Conservation (phyloP, 1,284 basidiomycete species). For the Cutaneotrichosporon sp. region DNA sequence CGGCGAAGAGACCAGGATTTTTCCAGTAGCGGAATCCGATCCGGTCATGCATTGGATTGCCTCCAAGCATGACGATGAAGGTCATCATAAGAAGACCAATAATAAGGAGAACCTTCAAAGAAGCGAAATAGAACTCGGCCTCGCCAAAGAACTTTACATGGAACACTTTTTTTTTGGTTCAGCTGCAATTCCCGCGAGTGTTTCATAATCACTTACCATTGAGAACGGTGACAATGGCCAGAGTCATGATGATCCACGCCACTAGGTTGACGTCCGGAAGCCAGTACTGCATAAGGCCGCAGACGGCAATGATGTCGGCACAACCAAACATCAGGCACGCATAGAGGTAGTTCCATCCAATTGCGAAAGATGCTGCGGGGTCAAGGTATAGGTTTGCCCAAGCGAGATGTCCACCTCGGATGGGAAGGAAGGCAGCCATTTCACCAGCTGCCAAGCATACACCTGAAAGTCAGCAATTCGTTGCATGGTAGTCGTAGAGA, state of each 20-base stretch:
- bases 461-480: too few species aligned
- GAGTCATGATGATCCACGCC: constrained; percentile 21
- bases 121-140: constrained; percentile 16
- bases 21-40: constrained; percentile 34
- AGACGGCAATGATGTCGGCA: constrained; percentile 28
- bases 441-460: constrained; percentile 16
- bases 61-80: constrained; percentile 21
- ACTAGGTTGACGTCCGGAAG: constrained; percentile 21
- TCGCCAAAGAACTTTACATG: constrained; percentile 17
- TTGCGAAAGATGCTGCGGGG: constrained; percentile 1
- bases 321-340: constrained; percentile 17
- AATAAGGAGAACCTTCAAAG: constrained; percentile 16
- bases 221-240: constrained; percentile 19
- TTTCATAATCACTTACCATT: constrained; percentile 6
- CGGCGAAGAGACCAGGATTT: constrained; percentile 24
- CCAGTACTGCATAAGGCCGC: constrained; percentile 27
- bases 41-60: constrained; percentile 27
- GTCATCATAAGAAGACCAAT: constrained; percentile 1
- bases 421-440: constrained; percentile 17
- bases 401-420: constrained; percentile 18
- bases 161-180: background rate
- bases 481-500: too few species aligned
- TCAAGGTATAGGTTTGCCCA: constrained; percentile 19
- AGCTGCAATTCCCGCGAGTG: background rate
- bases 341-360: constrained; percentile 31